Percentiles rank a stretch among this genome's conserved stretches.
Conservation (phyloP, 2,329 filamentous ascomycete species). For the Knoxdaviesia capensis region DNA sequence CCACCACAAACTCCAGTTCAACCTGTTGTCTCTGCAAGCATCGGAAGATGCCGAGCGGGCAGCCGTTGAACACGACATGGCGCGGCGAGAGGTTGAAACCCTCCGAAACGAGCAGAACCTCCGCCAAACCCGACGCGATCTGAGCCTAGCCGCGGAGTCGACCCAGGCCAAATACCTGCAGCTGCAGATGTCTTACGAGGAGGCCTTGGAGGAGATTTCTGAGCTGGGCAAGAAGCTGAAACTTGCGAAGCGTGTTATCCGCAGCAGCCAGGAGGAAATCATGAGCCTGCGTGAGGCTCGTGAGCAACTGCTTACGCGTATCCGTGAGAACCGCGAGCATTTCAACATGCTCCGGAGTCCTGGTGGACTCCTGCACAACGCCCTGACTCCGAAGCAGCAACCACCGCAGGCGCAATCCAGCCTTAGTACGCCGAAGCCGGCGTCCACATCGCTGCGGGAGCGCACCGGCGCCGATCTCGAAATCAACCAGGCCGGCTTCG, state of each 20-base stretch:
- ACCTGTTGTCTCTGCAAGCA: conserved; percentile 64
- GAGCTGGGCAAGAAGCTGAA: conserved; percentile 43
- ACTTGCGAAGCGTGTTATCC: conserved; percentile 58
- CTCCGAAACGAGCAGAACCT: conserved; percentile 55
- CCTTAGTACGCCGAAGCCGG: conserved; percentile 9
- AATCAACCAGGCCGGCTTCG: conserved; percentile 45
- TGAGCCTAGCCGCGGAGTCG: conserved; percentile 29
- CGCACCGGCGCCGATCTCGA: conserved; percentile 19
- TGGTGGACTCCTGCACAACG: conserved; percentile 43
- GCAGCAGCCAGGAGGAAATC: conserved; percentile 57
- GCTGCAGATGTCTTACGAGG: conserved; percentile 45
- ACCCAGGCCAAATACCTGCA: conserved; percentile 36
- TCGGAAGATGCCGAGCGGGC: conserved; percentile 72
- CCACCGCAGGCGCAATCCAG: conserved; percentile 18
- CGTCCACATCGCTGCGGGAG: not conserved
- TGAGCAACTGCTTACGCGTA: conserved; percentile 57
- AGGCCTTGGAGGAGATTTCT: conserved; percentile 44
- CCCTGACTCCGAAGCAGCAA: conserved; percentile 31
- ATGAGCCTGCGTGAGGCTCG: conserved; percentile 55
- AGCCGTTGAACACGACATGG: conserved; percentile 80
- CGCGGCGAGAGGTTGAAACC: conserved; percentile 71
- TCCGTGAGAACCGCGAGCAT: conserved; percentile 77
- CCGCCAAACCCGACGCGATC: conserved; percentile 35
- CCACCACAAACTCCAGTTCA: conserved; percentile 81
- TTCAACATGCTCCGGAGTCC: conserved; percentile 62